These are phyloP conservation scores for Cupressus sempervirens DNA, from an alignment of 75 land plant genomes.

Conservation along the genomic window DNA sequence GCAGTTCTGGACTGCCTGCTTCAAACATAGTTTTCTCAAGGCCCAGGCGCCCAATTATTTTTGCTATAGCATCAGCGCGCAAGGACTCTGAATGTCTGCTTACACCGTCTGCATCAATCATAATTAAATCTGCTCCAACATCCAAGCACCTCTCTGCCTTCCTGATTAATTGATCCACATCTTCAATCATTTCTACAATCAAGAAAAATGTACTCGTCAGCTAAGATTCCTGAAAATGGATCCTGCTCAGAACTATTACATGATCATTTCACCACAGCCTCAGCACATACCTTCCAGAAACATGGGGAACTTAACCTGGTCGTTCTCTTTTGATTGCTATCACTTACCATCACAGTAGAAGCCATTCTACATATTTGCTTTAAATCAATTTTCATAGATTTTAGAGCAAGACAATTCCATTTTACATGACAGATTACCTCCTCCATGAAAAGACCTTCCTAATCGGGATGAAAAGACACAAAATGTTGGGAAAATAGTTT, in stretches of 20 bases:
- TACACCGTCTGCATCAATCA: constrained; percentile 85
- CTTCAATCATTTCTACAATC: constrained; percentile 50
- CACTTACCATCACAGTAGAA: not conserved
- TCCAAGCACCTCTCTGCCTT: constrained; percentile 92
- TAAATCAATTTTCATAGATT: too few species aligned
- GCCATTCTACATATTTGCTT: not conserved
- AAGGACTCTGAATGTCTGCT: constrained; percentile 41
- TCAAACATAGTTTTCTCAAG: constrained; percentile 93
- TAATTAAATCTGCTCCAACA: constrained; percentile 95
- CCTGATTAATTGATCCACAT: constrained; percentile 66
- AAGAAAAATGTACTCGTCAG: not conserved
- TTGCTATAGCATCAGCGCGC: constrained; percentile 78
- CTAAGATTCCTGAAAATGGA: not conserved
- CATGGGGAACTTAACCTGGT: not conserved
- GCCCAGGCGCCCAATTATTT: constrained; percentile 76
- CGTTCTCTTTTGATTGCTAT: not conserved
- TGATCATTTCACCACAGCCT: not conserved
- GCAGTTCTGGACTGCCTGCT: constrained; percentile 53
- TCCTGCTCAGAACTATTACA: not conserved
- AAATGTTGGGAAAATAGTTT: not conserved
- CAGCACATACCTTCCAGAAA: not conserved
- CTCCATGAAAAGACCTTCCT: not conserved
- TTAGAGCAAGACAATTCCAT: not conserved
- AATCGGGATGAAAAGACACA: not conserved
- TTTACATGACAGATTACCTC: not conserved